Conservation (phyloP, 441 rosid genomes). For the Metrosideros polymorpha region DNA sequence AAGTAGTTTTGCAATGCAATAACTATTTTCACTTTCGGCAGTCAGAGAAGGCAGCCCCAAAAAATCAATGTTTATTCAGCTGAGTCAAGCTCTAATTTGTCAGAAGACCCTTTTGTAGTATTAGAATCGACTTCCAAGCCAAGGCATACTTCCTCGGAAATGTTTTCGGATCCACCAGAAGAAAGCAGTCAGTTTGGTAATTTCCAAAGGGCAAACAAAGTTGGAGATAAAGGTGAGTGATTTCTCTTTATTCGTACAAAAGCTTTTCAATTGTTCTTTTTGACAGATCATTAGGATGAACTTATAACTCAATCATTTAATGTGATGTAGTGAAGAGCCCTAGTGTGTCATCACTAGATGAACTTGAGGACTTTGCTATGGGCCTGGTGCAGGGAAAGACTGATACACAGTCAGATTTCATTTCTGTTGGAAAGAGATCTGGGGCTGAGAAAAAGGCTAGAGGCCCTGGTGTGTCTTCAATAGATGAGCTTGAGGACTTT, state of each 20-base stretch:
- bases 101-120: slow-evolving; percentile 58
- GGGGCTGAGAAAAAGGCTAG: slow-evolving; percentile 12
- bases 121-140: slow-evolving; percentile 42
- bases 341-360: slow-evolving; percentile 50
- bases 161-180: slow-evolving; percentile 41
- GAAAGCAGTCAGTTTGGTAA: slow-evolving; percentile 35
- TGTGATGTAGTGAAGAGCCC: slow-evolving; percentile 40
- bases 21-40: background rate
- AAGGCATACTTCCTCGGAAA: slow-evolving; percentile 22
- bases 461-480: slow-evolving; percentile 34
- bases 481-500: slow-evolving; percentile 74
- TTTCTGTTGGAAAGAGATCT: slow-evolving; percentile 15
- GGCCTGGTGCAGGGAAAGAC: slow-evolving; percentile 32
- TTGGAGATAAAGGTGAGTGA: slow-evolving; percentile 1
- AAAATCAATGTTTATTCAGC: slow-evolving; percentile 6
- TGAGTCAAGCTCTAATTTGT: slow-evolving; percentile 18
- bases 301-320: background rate
- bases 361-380: slow-evolving; percentile 72
- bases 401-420: slow-evolving; percentile 3
- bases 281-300: background rate
- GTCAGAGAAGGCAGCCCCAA: background rate
- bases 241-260: background rate
- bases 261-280: background rate
- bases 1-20: background rate
- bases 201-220: slow-evolving; percentile 20